A percentile compares a stretch with the other conserved stretches of the same genome.
Conservation (phyloP, 108 stramenopile genomes). For the Discostella pseudostelligera region DNA sequence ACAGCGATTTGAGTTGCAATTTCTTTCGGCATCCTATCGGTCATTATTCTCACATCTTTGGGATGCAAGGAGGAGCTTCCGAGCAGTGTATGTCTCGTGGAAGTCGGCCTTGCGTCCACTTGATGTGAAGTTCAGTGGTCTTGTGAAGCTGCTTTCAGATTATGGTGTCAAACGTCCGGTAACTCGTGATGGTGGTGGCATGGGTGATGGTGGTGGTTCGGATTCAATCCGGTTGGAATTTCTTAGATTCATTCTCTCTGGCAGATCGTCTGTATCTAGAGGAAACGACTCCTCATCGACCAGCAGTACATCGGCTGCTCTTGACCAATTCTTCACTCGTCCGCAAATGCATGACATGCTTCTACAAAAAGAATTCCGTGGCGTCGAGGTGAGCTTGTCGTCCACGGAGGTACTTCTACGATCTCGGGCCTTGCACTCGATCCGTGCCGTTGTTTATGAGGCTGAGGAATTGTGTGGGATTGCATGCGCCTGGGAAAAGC, state of each 20-base stretch:
- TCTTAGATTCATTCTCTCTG: conserved; percentile 69
- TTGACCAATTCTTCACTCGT: conserved; percentile 84
- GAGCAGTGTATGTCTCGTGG: conserved; percentile 56
- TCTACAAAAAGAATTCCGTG: conserved; percentile 54
- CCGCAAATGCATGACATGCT: conserved; percentile 82
- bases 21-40: conserved; percentile 54
- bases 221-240: conserved; percentile 44
- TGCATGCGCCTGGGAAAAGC: conserved; percentile 32
- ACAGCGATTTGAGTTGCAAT: conserved; percentile 66
- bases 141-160: conserved; percentile 53
- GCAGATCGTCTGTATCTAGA: conserved; percentile 48
- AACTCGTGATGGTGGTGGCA: conserved; percentile 9
- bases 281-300: neutral
- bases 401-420: conserved; percentile 66
- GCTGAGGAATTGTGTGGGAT: conserved; percentile 63
- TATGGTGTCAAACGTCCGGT: conserved; percentile 67
- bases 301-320: conserved; percentile 40
- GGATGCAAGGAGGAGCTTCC: conserved; percentile 38
- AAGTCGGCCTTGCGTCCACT: conserved; percentile 67
- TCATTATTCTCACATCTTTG: conserved; percentile 58
- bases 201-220: conserved; percentile 21
- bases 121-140: conserved; percentile 60
- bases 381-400: conserved; percentile 55
- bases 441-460: conserved; percentile 59
- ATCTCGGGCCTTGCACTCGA: conserved; percentile 54